Conservation (phyloP, 2,329 filamentous ascomycete species). For the Cytospora mali region DNA sequence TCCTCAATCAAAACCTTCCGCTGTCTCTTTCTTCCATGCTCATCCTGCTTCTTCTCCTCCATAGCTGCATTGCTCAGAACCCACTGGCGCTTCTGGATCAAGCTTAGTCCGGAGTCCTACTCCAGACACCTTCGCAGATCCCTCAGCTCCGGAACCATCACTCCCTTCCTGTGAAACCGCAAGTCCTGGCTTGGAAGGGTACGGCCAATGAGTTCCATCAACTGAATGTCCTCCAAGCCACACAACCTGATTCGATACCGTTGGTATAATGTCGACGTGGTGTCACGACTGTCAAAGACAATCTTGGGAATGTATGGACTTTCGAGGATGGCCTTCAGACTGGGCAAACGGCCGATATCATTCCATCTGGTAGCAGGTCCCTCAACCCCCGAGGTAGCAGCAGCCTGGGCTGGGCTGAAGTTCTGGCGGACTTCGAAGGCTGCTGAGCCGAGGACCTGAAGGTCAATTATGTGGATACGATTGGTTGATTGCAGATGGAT, state of each 20-base stretch:
- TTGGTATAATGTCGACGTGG: neutral
- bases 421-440: neutral
- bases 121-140: slow-evolving; percentile 12
- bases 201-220: slow-evolving; percentile 8
- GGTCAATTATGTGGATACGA: slow-evolving; percentile 1
- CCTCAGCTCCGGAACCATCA: neutral
- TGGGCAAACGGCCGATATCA: slow-evolving; percentile 3
- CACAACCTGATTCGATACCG: neutral
- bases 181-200: neutral
- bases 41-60: neutral
- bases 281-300: neutral
- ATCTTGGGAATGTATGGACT: neutral
- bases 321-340: slow-evolving; percentile 7
- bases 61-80: neutral
- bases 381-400: neutral
- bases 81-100: slow-evolving; percentile 14
- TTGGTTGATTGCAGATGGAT: neutral
- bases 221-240: slow-evolving; percentile 8
- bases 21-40: neutral
- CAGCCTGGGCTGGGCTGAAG: slow-evolving; percentile 5
- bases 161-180: slow-evolving; percentile 1
- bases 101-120: slow-evolving; percentile 16
- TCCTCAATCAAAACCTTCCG: neutral
- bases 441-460: neutral
- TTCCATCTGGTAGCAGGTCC: neutral